Evolutionary conservation across 257 asterid species (phyloP).

Genomic region (Gentiana dahurica): DNA sequence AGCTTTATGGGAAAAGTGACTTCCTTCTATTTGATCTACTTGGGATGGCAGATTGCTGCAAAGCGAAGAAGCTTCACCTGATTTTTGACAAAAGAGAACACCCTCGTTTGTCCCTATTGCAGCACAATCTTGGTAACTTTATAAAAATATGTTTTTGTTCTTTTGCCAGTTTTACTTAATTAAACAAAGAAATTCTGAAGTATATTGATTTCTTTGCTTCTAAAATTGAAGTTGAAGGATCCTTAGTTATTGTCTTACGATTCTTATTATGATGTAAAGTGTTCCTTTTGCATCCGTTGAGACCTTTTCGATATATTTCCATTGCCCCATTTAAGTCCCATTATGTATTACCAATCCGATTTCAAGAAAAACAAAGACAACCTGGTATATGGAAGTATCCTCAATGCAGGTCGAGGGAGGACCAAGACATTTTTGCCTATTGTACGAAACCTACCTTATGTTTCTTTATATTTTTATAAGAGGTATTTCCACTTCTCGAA

Average conservation of each 20-base stretch:
- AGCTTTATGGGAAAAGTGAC: constrained; percentile 54
- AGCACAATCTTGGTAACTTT: constrained; percentile 85
- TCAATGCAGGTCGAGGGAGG: too few species aligned
- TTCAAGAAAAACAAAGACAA: too few species aligned
- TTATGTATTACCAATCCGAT: too few species aligned
- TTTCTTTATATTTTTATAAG: too few species aligned
- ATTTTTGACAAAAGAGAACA: constrained; percentile 91
- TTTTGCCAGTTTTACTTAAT: neutral
- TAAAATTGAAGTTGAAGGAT: neutral
- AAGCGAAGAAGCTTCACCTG: constrained; percentile 78
- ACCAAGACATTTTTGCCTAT: too few species aligned
- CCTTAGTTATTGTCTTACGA: neutral
- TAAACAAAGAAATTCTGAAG: neutral
- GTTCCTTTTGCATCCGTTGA: neutral
- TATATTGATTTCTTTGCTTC: constrained; percentile 7
- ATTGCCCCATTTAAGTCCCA: too few species aligned
- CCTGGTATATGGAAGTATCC: too few species aligned
- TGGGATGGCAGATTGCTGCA: constrained; percentile 97
- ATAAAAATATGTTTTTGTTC: neutral
- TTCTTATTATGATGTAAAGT: neutral
- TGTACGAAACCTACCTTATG: too few species aligned
- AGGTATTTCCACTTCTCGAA: too few species aligned
- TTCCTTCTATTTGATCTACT: constrained; percentile 87
- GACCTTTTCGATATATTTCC: too few species aligned
- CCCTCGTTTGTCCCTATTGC: constrained; percentile 75